Evolutionary conservation across 768 basidiomycete species (phyloP).

Genomic region (Tricholoma matsutake): DNA sequence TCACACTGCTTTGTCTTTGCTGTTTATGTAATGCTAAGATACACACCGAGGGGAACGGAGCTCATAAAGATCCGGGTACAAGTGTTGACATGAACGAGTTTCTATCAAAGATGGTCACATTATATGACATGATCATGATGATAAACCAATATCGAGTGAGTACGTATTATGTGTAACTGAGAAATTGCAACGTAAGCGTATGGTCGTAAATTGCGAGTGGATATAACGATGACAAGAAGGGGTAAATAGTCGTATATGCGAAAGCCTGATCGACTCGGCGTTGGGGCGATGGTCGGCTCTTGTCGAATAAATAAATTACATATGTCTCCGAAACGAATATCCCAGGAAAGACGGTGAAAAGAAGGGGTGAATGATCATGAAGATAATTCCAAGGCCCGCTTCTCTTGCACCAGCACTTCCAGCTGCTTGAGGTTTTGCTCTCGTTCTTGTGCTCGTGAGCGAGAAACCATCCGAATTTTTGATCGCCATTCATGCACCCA

Average conservation of each 20-base stretch:
- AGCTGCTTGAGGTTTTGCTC: conserved; percentile 44
- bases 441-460: conserved; percentile 45
- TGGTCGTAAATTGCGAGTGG: conserved; percentile 12
- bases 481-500: conserved; percentile 72
- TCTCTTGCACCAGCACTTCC: conserved; percentile 55
- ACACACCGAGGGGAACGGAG: too few species aligned
- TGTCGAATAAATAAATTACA: conserved; percentile 19
- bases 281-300: conserved; percentile 8
- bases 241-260: conserved; percentile 1
- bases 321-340: conserved; percentile 2
- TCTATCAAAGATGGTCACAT: conserved; percentile 15
- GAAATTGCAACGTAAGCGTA: conserved; percentile 8
- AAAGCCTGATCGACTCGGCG: not conserved
- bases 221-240: conserved; percentile 12
- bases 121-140: conserved; percentile 20
- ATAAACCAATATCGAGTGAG: conserved; percentile 9
- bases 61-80: too few species aligned
- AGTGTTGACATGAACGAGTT: conserved; percentile 6
- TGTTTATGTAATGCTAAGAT: not conserved
- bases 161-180: conserved; percentile 13
- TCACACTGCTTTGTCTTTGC: conserved; percentile 8
- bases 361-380: conserved; percentile 24
- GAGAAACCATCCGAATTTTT: conserved; percentile 54
- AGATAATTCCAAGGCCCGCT: conserved; percentile 42
- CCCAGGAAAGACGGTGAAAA: conserved; percentile 2